Conservation (phyloP, 306 rosid genomes). For the Gynostemma pentaphyllum region DNA sequence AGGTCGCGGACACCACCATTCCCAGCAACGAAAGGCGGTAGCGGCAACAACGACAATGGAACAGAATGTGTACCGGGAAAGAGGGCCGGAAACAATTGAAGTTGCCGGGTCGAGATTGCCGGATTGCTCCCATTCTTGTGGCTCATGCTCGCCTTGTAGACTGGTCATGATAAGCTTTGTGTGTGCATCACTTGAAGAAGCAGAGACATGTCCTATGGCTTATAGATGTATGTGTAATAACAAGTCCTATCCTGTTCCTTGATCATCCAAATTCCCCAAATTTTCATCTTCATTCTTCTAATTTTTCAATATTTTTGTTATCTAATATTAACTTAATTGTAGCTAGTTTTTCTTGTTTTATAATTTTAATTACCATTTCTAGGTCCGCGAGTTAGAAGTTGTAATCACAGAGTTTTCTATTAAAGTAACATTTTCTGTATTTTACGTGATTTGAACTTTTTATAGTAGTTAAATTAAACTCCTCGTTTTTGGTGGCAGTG, state of each 20-base stretch:
- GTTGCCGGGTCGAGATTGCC: slow-evolving; percentile 76
- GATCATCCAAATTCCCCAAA: too few species aligned
- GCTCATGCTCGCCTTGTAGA: slow-evolving; percentile 66
- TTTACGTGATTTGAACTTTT: too few species aligned
- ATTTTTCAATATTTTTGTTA: neutral
- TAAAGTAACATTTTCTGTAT: too few species aligned
- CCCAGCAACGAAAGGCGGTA: too few species aligned
- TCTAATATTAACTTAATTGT: too few species aligned
- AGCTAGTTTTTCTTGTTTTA: too few species aligned
- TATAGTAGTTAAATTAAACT: too few species aligned
- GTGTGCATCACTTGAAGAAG: slow-evolving; percentile 50
- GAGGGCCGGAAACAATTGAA: slow-evolving; percentile 31
- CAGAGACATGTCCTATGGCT: slow-evolving; percentile 92
- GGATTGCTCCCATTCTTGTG: slow-evolving; percentile 80
- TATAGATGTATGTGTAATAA: slow-evolving; percentile 79
- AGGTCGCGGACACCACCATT: slow-evolving; percentile 9
- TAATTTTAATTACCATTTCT: too few species aligned
- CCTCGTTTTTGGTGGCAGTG: too few species aligned
- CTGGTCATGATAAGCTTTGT: slow-evolving; percentile 76
- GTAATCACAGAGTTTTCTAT: too few species aligned
- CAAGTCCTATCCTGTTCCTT: slow-evolving; percentile 83
- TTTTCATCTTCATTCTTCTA: neutral
- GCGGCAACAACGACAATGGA: neutral
- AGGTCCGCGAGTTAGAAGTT: too few species aligned
- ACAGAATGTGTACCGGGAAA: neutral